Evolutionary conservation across 176 grass and related monocot species (phyloP).

Genomic region (Poa annua): DNA sequence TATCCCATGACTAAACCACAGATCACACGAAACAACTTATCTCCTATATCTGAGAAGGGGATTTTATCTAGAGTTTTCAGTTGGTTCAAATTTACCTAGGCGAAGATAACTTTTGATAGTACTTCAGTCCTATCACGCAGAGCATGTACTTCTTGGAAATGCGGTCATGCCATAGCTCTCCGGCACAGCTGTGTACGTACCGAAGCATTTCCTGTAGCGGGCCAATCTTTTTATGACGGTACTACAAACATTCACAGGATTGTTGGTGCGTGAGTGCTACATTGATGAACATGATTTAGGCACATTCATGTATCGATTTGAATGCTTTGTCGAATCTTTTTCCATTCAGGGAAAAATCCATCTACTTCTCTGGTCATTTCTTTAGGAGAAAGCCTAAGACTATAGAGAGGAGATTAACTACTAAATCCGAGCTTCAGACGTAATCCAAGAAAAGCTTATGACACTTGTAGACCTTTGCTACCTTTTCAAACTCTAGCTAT

Average conservation of each 20-base stretch:
- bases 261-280: slow-evolving; percentile 48
- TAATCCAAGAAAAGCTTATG: neutral
- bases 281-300: slow-evolving; percentile 59
- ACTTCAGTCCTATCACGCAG: neutral
- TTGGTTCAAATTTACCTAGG: no score
- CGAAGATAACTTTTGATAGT: no score
- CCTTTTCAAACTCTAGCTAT: slow-evolving; percentile 14
- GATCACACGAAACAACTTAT: no score
- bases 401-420: neutral
- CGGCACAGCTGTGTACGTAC: slow-evolving; percentile 34
- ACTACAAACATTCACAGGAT: slow-evolving; percentile 54
- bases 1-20: no score
- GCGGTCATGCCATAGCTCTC: neutral
- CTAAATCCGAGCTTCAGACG: slow-evolving; percentile 1
- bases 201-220: slow-evolving; percentile 29
- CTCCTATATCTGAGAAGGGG: no score
- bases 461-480: neutral
- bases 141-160: slow-evolving; percentile 9
- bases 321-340: slow-evolving; percentile 51
- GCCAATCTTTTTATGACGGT: slow-evolving; percentile 38
- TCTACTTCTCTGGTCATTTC: slow-evolving; percentile 12
- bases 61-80: no score
- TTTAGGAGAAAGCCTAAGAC: neutral
- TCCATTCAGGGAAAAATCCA: neutral
- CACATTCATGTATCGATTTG: slow-evolving; percentile 54